These are phyloP conservation scores for Ophiostoma sp. DNA, from an alignment of 2,329 filamentous ascomycete species.

Conservation along the genomic window DNA sequence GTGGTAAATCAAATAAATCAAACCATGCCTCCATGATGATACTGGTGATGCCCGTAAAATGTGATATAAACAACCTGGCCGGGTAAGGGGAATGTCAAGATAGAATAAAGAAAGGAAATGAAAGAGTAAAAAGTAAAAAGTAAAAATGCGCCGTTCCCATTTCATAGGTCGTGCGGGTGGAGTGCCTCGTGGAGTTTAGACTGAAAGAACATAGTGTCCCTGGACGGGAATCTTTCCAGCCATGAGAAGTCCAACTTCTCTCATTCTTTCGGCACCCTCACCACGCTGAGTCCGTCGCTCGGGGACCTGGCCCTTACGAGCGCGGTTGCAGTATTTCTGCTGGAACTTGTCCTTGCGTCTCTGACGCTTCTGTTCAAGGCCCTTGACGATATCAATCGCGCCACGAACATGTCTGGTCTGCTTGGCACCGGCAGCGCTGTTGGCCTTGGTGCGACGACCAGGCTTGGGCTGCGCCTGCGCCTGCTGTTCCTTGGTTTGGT, in stretches of 20 bases:
- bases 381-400: constrained; percentile 97
- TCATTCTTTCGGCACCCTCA: constrained; percentile 88
- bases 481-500: constrained; percentile 33
- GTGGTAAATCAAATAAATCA: background rate
- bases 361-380: constrained; percentile 88
- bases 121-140: constrained; percentile 4
- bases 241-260: constrained; percentile 81
- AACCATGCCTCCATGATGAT: constrained; percentile 14
- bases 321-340: constrained; percentile 81
- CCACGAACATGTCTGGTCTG: constrained; percentile 68
- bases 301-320: constrained; percentile 59
- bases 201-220: constrained; percentile 71
- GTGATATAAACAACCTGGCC: background rate
- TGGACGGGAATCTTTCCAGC: constrained; percentile 67
- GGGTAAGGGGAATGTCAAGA: background rate
- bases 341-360: constrained; percentile 88
- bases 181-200: constrained; percentile 40
- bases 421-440: constrained; percentile 29
- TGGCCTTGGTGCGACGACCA: constrained; percentile 29
- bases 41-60: constrained; percentile 3
- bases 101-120: constrained; percentile 12
- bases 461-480: constrained; percentile 34
- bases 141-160: constrained; percentile 15
- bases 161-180: constrained; percentile 11
- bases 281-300: constrained; percentile 69